Percentiles rank a stretch among this genome's conserved stretches.
Conservation (phyloP, 108 stramenopile species). For the Mayamaea pseudoterrestris region DNA sequence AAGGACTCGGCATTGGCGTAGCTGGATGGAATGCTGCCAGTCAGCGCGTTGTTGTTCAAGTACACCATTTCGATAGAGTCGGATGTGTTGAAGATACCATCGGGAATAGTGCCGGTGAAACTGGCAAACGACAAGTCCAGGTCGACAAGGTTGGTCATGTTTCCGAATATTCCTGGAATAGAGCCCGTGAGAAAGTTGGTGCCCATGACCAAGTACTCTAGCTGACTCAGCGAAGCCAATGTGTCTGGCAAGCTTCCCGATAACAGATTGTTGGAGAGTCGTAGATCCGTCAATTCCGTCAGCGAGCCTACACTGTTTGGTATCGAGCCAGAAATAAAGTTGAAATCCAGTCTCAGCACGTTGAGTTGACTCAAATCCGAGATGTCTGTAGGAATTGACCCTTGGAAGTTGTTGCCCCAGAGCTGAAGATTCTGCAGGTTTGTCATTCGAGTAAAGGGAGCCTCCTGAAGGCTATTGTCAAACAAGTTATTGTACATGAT, state of each 20-base stretch:
- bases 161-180: constrained; percentile 19
- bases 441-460: constrained; percentile 9
- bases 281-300: constrained; percentile 21
- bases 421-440: constrained; percentile 18
- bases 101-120: constrained; percentile 24
- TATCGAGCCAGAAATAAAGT: constrained; percentile 29
- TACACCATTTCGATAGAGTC: constrained; percentile 22
- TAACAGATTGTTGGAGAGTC: constrained; percentile 60
- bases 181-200: constrained; percentile 16
- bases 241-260: constrained; percentile 47
- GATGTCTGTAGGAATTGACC: constrained; percentile 18
- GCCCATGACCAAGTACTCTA: constrained; percentile 23
- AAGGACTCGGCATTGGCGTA: constrained; percentile 17
- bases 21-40: constrained; percentile 31
- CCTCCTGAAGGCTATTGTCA: constrained; percentile 12
- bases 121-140: constrained; percentile 21
- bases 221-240: background rate
- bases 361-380: constrained; percentile 13
- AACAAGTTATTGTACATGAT: constrained; percentile 14
- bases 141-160: constrained; percentile 15
- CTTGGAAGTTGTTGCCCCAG: constrained; percentile 16
- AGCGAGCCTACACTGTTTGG: constrained; percentile 32
- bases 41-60: constrained; percentile 24
- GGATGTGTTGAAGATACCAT: constrained; percentile 13
- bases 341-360: constrained; percentile 17